phyloP scores from a whole-genome alignment of 1,284 basidiomycete species.

The Xerocomus nothofagi region DNA sequence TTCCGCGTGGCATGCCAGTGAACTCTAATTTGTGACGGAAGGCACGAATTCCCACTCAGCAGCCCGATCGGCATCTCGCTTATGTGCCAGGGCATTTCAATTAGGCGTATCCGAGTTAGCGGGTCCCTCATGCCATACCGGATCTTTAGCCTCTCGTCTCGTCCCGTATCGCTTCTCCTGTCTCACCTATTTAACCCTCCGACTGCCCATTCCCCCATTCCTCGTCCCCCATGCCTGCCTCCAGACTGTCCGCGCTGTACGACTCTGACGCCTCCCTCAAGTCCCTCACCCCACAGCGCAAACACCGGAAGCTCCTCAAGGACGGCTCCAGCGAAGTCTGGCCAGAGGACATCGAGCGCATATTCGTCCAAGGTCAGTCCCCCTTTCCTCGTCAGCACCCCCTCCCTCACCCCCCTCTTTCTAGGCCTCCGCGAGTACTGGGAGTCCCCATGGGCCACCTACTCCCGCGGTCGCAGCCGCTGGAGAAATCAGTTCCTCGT shows the following conservation, averaged over 20 bases:
- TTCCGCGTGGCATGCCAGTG: conserved; percentile 32
- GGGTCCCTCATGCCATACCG: conserved; percentile 42
- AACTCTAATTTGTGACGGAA: conserved; percentile 28
- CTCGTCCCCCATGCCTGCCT: conserved; percentile 33
- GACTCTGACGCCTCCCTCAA: conserved; percentile 36
- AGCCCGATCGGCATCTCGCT: conserved; percentile 29
- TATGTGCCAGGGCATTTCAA: conserved; percentile 35
- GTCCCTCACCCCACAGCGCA: conserved; percentile 72
- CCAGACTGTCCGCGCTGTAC: conserved; percentile 21
- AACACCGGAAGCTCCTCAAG: conserved; percentile 80
- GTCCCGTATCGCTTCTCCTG: conserved; percentile 13
- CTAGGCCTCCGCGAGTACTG: conserved; percentile 72
- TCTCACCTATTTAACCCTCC: conserved; percentile 34
- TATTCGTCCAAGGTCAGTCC: conserved; percentile 69
- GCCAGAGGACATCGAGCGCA: conserved; percentile 70
- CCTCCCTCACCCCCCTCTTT: conserved; percentile 4
- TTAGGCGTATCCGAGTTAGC: conserved; percentile 39
- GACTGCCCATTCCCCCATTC: conserved; percentile 8
- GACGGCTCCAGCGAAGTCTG: conserved; percentile 79
- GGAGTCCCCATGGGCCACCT: conserved; percentile 76
- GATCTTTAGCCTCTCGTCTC: conserved; percentile 41
- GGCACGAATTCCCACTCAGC: conserved; percentile 23
- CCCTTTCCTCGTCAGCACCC: background rate
- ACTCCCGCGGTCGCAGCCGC: conserved; percentile 70
- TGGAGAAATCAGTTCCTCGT: conserved; percentile 83